phyloP scores from a whole-genome alignment of 202 grass and related monocot species.

The Musa balbisiana region DNA sequence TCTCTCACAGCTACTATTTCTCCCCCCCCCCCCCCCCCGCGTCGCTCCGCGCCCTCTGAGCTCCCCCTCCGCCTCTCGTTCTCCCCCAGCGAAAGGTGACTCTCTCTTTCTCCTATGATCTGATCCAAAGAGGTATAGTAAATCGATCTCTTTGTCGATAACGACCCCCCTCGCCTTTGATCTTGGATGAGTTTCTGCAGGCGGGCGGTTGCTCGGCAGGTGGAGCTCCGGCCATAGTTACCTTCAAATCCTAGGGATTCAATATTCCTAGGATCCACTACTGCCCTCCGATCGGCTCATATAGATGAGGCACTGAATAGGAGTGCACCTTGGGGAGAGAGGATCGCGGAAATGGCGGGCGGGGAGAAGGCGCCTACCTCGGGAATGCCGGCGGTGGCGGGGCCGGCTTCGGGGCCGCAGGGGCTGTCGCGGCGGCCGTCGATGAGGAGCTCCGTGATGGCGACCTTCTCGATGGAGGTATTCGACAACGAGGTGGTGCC shows the following conservation, averaged over 20 bases:
- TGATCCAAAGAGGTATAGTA: too few relatives aligned
- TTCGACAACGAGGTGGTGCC: conserved; percentile 94
- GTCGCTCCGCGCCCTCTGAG: neutral
- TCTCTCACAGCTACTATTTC: neutral
- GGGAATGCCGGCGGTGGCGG: neutral
- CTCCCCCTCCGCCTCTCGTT: neutral
- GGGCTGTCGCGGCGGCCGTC: conserved; percentile 59
- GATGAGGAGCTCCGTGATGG: conserved; percentile 47
- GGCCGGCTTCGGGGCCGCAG: conserved; percentile 27
- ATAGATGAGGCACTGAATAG: neutral
- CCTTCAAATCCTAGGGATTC: neutral
- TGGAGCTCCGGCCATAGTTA: neutral
- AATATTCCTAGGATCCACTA: neutral
- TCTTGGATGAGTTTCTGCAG: neutral
- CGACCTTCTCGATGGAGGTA: conserved; percentile 83
- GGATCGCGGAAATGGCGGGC: neutral
- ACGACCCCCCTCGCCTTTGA: neutral
- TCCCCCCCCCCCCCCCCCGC: neutral
- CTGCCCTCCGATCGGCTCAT: neutral
- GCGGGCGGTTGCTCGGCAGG: neutral
- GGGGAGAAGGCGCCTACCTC: neutral
- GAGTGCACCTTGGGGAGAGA: neutral
- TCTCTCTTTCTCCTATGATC: neutral
- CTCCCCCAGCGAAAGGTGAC: neutral
- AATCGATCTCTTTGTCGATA: neutral